phyloP scores from a whole-genome alignment of 139 green algal species.

The Medakamo hakoo region DNA sequence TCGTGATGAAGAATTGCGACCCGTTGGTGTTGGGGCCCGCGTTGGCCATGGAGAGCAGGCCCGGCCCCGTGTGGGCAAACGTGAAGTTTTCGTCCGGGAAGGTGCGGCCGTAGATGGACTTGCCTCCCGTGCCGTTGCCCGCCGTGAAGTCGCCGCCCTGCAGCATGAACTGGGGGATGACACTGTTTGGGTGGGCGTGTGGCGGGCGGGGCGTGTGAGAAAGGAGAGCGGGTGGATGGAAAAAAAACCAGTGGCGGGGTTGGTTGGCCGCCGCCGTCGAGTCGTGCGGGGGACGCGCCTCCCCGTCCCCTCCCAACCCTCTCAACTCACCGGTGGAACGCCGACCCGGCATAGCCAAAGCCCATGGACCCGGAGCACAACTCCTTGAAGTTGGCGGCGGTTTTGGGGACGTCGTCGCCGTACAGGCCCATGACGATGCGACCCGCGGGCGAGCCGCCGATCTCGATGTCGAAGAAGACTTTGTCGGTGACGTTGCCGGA shows the following conservation, averaged over 20 bases:
- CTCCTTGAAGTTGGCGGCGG: conserved; percentile 79
- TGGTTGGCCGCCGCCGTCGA: not conserved
- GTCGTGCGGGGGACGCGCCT: not conserved
- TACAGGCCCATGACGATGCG: conserved; percentile 65
- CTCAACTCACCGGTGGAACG: too few species aligned
- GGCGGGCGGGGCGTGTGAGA: conserved; percentile 10
- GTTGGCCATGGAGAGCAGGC: conserved; percentile 84
- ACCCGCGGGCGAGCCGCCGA: conserved; percentile 54
- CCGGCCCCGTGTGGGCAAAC: conserved; percentile 33
- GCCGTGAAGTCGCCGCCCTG: conserved; percentile 44
- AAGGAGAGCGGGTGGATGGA: not conserved
- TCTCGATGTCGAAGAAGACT: conserved; percentile 78
- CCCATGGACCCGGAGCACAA: conserved; percentile 63
- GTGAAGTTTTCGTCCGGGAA: conserved; percentile 19
- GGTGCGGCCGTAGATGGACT: conserved; percentile 17
- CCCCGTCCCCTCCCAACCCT: too few species aligned
- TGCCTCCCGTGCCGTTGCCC: conserved; percentile 14
- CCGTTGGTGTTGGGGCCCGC: conserved; percentile 63
- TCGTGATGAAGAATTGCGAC: conserved; percentile 84
- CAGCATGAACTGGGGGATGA: conserved; percentile 61
- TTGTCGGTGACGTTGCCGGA: conserved; percentile 16
- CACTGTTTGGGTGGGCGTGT: conserved; percentile 13
- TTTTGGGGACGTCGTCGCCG: conserved; percentile 57
- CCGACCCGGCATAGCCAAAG: conserved; percentile 21
- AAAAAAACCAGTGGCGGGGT: too few species aligned